phyloP scores from a whole-genome alignment of 2,329 filamentous ascomycete species.

The Trichoderma koningiopsis region DNA sequence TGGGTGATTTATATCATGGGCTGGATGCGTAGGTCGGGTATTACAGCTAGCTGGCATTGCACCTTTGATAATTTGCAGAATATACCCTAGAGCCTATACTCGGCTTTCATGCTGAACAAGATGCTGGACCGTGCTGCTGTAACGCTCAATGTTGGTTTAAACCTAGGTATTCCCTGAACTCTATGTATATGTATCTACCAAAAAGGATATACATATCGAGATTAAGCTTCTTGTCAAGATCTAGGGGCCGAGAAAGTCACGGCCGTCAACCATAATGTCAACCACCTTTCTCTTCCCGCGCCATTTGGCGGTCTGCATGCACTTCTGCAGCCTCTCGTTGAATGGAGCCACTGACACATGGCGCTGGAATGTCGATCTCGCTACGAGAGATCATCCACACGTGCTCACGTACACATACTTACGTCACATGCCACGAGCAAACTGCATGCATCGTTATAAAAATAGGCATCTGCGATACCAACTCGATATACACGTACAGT shows the following conservation, averaged over 20 bases:
- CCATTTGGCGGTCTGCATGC: neutral
- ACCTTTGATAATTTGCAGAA: neutral
- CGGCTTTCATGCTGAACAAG: neutral
- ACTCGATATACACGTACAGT: neutral
- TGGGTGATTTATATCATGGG: neutral
- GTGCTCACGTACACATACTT: neutral
- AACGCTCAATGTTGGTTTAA: neutral
- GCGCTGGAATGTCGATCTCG: neutral
- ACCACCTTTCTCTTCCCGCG: neutral
- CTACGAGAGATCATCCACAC: neutral
- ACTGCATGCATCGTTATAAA: neutral
- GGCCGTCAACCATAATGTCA: neutral
- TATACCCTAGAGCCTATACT: neutral
- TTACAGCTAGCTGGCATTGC: neutral
- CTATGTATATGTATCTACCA: neutral
- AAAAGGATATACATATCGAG: neutral
- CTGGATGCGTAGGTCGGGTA: neutral
- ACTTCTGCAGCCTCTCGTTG: neutral
- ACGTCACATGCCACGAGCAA: constrained; percentile 10
- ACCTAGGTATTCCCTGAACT: neutral
- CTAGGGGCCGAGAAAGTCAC: neutral
- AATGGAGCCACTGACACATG: neutral
- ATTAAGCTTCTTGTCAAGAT: neutral
- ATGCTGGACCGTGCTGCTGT: neutral
- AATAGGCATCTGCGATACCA: neutral